These are phyloP conservation scores for Neobulgaria alba DNA, from an alignment of 2,329 filamentous ascomycete genomes.

Conservation along the genomic window DNA sequence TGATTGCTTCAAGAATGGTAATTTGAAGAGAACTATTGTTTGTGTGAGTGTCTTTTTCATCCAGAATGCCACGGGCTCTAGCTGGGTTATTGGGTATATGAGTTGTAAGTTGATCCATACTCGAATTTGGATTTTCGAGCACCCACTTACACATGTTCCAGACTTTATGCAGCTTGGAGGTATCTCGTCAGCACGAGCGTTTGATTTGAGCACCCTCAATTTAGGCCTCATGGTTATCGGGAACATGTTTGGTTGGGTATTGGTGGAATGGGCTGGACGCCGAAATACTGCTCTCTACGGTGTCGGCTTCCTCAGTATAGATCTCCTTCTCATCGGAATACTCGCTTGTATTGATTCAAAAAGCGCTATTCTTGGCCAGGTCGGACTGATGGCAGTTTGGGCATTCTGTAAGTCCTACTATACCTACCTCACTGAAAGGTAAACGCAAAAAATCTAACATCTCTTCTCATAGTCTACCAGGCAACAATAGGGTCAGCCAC, in stretches of 20 bases:
- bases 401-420: no score
- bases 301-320: constrained; percentile 7
- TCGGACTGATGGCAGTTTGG: constrained; percentile 20
- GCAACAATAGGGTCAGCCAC: constrained; percentile 30
- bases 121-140: no score
- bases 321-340: constrained; percentile 19
- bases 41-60: constrained; percentile 27
- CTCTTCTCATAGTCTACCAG: no score
- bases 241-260: constrained; percentile 28
- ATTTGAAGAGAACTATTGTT: constrained; percentile 19
- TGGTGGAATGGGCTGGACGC: constrained; percentile 27
- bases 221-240: no score
- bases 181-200: constrained; percentile 17
- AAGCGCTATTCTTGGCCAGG: constrained; percentile 17
- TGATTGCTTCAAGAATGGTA: constrained; percentile 17
- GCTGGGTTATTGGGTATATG: constrained; percentile 27
- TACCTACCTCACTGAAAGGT: no score
- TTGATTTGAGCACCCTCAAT: constrained; percentile 26
- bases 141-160: constrained; percentile 13
- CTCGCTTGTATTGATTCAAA: constrained; percentile 9
- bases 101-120: no score
- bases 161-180: constrained; percentile 28
- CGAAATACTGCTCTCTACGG: constrained; percentile 23
- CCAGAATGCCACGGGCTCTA: constrained; percentile 26
- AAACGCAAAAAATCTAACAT: no score